Evolutionary conservation across 768 basidiomycete species (phyloP).

Genomic region (Amanita muscaria): DNA sequence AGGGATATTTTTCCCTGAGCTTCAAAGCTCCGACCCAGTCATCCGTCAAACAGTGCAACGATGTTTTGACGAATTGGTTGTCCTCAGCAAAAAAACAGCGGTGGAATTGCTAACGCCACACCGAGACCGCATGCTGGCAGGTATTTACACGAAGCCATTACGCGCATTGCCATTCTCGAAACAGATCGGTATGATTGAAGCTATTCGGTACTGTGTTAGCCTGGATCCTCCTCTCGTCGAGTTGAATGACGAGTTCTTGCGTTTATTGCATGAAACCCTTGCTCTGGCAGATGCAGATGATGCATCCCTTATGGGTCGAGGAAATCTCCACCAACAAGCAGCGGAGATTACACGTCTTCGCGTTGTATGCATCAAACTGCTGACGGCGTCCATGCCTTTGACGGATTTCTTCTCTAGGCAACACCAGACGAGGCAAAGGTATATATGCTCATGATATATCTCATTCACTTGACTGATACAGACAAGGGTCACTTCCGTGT

Average conservation of each 20-base stretch:
- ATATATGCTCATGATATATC: slow-evolving; percentile 11
- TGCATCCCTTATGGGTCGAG: slow-evolving; percentile 64
- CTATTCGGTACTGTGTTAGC: slow-evolving; percentile 87
- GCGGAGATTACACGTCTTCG: slow-evolving; percentile 83
- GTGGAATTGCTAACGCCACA: slow-evolving; percentile 77
- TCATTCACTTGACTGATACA: neutral
- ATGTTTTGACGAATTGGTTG: slow-evolving; percentile 71
- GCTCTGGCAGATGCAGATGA: slow-evolving; percentile 96
- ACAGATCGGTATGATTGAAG: slow-evolving; percentile 97
- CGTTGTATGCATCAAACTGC: slow-evolving; percentile 85
- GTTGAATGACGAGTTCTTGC: slow-evolving; percentile 84
- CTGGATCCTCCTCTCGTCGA: slow-evolving; percentile 86
- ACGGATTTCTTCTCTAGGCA: slow-evolving; percentile 90
- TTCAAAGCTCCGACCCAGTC: slow-evolving; percentile 77
- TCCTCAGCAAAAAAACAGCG: slow-evolving; percentile 60
- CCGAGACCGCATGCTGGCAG: slow-evolving; percentile 78
- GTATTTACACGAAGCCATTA: slow-evolving; percentile 94
- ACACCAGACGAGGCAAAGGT: slow-evolving; percentile 80
- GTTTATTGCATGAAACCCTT: slow-evolving; percentile 87
- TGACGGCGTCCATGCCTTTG: slow-evolving; percentile 91
- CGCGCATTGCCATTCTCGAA: slow-evolving; percentile 89
- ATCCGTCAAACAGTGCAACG: slow-evolving; percentile 80
- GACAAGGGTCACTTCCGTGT: slow-evolving; percentile 81
- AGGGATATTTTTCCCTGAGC: slow-evolving; percentile 81
- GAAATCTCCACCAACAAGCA: slow-evolving; percentile 66